A percentile compares a stretch with the other conserved stretches of the same genome.
phyloP scores from a whole-genome alignment of 2,329 filamentous ascomycete genomes.

The Diaporthe citriasiana region DNA sequence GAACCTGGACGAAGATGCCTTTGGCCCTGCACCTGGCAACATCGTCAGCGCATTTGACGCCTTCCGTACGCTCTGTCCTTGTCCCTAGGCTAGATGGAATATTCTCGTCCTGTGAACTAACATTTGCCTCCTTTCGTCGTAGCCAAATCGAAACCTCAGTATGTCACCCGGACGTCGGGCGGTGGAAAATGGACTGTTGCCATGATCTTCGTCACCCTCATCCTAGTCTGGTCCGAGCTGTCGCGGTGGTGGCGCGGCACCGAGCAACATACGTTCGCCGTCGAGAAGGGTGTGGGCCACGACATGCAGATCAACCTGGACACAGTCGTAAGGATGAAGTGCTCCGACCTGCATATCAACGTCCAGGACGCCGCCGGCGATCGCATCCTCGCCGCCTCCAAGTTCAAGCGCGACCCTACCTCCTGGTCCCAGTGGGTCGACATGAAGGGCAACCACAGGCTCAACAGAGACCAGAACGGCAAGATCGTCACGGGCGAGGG shows the following conservation, averaged over 20 bases:
- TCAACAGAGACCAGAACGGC: slow-evolving; percentile 69
- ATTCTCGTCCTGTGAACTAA: slow-evolving; percentile 42
- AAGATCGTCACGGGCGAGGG: slow-evolving; percentile 69
- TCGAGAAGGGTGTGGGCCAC: slow-evolving; percentile 91
- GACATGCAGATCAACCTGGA: slow-evolving; percentile 95
- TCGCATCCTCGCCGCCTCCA: slow-evolving; percentile 84
- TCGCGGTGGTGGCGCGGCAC: slow-evolving; percentile 85
- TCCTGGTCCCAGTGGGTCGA: slow-evolving; percentile 87
- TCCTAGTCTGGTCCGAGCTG: slow-evolving; percentile 85
- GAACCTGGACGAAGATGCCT: slow-evolving; percentile 82
- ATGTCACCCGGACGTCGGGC: slow-evolving; percentile 84
- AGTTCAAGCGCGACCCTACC: slow-evolving; percentile 82
- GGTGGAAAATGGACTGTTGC: slow-evolving; percentile 95
- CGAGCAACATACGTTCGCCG: slow-evolving; percentile 90
- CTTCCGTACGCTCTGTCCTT: slow-evolving; percentile 78
- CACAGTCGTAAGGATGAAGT: slow-evolving; percentile 90
- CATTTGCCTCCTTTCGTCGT: slow-evolving; percentile 41
- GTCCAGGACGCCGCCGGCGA: slow-evolving; percentile 97
- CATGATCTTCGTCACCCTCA: slow-evolving; percentile 79
- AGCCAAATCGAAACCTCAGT: slow-evolving; percentile 97
- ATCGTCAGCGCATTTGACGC: slow-evolving; percentile 93
- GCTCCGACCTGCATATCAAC: slow-evolving; percentile 91
- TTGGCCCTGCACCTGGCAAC: slow-evolving; percentile 78
- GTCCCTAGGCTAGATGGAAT: background rate
- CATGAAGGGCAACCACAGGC: slow-evolving; percentile 73